Conservation (phyloP, 83 land plant genomes). For the Diphasiastrum complanatum region DNA sequence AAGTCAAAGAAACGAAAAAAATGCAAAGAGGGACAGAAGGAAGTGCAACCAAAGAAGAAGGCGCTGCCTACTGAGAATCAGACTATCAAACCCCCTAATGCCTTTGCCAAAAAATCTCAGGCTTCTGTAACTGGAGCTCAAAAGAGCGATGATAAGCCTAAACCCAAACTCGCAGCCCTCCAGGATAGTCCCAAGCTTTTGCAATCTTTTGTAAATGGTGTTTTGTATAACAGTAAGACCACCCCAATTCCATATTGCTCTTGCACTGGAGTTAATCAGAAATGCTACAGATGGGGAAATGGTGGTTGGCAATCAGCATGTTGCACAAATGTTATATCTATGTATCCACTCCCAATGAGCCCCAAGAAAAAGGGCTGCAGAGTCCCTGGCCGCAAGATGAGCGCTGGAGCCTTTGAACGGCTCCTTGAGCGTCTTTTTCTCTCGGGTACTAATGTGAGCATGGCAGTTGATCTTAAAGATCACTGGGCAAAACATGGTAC, state of each 20-base stretch:
- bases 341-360: slow-evolving; percentile 71
- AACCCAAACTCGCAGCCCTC: slow-evolving; percentile 30
- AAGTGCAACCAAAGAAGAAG: too few relatives aligned
- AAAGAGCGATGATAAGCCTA: too few relatives aligned
- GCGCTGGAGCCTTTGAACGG: slow-evolving; percentile 71
- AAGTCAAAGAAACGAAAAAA: too few relatives aligned
- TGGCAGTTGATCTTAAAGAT: slow-evolving; percentile 60
- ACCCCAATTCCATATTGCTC: slow-evolving; percentile 21
- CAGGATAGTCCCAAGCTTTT: background rate
- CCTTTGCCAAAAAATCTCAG: too few relatives aligned
- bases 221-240: background rate
- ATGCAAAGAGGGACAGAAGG: too few relatives aligned
- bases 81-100: too few relatives aligned
- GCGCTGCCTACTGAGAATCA: too few relatives aligned
- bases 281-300: slow-evolving; percentile 56
- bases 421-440: slow-evolving; percentile 53
- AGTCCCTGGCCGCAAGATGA: slow-evolving; percentile 83
- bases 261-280: slow-evolving; percentile 22
- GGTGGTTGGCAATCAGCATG: slow-evolving; percentile 92
- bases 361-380: slow-evolving; percentile 57
- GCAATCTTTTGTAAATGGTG: background rate
- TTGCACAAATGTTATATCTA: slow-evolving; percentile 55
- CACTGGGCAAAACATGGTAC: slow-evolving; percentile 87
- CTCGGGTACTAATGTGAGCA: slow-evolving; percentile 48
- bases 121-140: too few relatives aligned